Conservation (phyloP, 495 filamentous ascomycete genomes). For the Penicillium taxi region DNA sequence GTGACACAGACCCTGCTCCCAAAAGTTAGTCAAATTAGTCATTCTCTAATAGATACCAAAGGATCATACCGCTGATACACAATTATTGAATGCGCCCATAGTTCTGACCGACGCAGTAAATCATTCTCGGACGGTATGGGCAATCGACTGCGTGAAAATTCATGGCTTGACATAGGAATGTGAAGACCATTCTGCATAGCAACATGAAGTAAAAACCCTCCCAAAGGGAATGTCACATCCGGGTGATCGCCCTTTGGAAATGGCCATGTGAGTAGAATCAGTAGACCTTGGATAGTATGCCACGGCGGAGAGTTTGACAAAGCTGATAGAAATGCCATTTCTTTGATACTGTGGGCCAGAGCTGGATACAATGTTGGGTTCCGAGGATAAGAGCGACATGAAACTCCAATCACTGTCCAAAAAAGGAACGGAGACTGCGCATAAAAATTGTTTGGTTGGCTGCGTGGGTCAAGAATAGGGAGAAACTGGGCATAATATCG, state of each 20-base stretch:
- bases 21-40: neutral
- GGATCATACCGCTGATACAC: constrained; percentile 33
- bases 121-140: constrained; percentile 29
- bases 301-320: constrained; percentile 31
- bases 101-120: constrained; percentile 30
- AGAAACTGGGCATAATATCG: constrained; percentile 38
- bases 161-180: constrained; percentile 41
- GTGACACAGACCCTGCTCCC: constrained; percentile 23
- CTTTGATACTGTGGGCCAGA: constrained; percentile 31
- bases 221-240: constrained; percentile 36
- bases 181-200: constrained; percentile 47
- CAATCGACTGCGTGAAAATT: constrained; percentile 34
- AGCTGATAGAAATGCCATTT: constrained; percentile 39
- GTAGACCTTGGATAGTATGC: constrained; percentile 40
- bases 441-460: constrained; percentile 36
- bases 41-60: neutral
- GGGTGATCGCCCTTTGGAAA: constrained; percentile 38
- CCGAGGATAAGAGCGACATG: constrained; percentile 27
- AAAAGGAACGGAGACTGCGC: constrained; percentile 42
- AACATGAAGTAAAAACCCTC: constrained; percentile 36
- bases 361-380: constrained; percentile 39
- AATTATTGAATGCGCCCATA: constrained; percentile 39
- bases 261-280: constrained; percentile 44
- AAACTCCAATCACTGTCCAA: constrained; percentile 40
- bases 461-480: constrained; percentile 35